Base-by-base conservation (phyloP, 1,284 basidiomycete species). In the Cutaneotrichosporon dermatis region DNA sequence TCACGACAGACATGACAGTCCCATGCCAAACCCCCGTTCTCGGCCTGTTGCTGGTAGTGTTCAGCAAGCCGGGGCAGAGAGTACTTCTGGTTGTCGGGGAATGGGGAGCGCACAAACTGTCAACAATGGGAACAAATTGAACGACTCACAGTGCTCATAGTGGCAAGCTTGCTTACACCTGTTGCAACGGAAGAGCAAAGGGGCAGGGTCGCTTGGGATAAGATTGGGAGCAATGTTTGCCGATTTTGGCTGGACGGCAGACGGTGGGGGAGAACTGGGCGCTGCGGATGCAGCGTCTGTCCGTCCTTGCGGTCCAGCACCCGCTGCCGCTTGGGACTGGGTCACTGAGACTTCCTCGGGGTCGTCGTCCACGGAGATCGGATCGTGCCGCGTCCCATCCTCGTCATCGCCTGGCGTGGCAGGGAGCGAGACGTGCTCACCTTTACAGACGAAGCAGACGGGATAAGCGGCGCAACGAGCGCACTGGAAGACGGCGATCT, bases 151-250 rank as follows among this genome's bases (percentile, higher is more conserved):
- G 74, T 92, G 89, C 36, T 79, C 79, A 73, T 93, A 94, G 74
- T 94, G 91, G 9, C 86, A 84, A 4, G 87, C 80, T 50, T 90
- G 85, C 67, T 87, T 88, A 80, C 91, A 94, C 13, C 85, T 83
- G 52, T 85, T 73, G 74, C 91, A 94, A 39, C 91, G 84, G 75
- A 90, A 94, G 34, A 90, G 77, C 5, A 90, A 81, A 3, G 63
- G 62, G 7, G 58, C 53, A 1, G 58, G 55, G 6, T 44, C 36
- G 36, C 49, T 34, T 6, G 36, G 43, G 46, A 56, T 52, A 12
- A 60, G 45, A 15, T 52, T 45, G 12, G 46, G 46, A n/a, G 44
- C 46, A n/a, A 49, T 35, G 12, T 40, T 40, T 12, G 12, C 9
- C 39, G 39, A 12, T 9, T 12, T 40, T 13, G 43, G 43, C 43